Evolutionary conservation across 2,329 filamentous ascomycete genomes (phyloP).

Genomic region (Xylaria sp.): DNA sequence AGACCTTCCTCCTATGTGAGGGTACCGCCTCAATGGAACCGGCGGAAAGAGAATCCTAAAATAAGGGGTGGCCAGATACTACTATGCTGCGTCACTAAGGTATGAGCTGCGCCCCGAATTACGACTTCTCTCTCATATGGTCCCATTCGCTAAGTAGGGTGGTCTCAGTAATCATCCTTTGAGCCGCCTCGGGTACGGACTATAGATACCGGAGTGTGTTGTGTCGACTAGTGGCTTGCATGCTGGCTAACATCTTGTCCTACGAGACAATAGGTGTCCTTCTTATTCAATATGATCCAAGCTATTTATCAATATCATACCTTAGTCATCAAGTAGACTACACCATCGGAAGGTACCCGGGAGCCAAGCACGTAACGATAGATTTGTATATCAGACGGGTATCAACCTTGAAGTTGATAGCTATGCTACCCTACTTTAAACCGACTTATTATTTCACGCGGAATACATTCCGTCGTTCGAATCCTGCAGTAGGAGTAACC

Average conservation of each 20-base stretch:
- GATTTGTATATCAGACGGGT: neutral
- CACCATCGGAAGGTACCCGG: neutral
- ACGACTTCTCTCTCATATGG: neutral
- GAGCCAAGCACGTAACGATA: neutral
- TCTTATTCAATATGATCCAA: neutral
- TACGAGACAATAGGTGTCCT: neutral
- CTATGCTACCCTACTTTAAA: neutral
- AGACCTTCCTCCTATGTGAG: too few relatives aligned
- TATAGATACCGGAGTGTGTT: too few relatives aligned
- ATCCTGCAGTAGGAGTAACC: too few relatives aligned
- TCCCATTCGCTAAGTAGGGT: neutral
- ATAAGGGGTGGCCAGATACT: too few relatives aligned
- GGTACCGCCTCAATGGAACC: too few relatives aligned
- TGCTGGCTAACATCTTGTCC: neutral
- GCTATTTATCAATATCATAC: neutral
- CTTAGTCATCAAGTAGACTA: neutral
- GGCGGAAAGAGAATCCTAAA: too few relatives aligned
- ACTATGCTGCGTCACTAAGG: too few relatives aligned
- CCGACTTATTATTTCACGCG: too few relatives aligned
- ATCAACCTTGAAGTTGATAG: too few relatives aligned
- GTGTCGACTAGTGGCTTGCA: neutral
- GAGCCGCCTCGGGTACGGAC: neutral
- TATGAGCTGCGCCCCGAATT: neutral
- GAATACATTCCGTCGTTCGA: too few relatives aligned
- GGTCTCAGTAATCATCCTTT: neutral